phyloP scores from a whole-genome alignment of 345 rosid species.

The Dipteronia dyeriana region DNA sequence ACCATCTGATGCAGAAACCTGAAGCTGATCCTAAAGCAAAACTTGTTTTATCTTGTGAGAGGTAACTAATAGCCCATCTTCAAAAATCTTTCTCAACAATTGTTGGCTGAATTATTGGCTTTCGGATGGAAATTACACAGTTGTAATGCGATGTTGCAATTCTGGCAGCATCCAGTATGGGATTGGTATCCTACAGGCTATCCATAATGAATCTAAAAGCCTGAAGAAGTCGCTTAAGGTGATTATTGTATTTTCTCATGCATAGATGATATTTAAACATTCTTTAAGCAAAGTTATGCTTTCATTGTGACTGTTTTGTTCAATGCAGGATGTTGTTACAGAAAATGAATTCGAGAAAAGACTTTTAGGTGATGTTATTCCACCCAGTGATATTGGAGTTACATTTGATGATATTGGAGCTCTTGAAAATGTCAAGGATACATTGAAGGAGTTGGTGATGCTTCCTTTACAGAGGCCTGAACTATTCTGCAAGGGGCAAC shows the following conservation, averaged over 20 bases:
- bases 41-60: slow-evolving; percentile 66
- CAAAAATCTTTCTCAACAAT: slow-evolving; percentile 10
- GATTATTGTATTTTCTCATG: slow-evolving; percentile 16
- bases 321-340: slow-evolving; percentile 72
- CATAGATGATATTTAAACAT: slow-evolving; percentile 4
- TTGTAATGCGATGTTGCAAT: slow-evolving; percentile 30
- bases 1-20: slow-evolving; percentile 74
- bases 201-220: slow-evolving; percentile 72
- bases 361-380: slow-evolving; percentile 79
- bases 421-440: slow-evolving; percentile 87
- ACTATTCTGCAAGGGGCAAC: slow-evolving; percentile 83
- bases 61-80: slow-evolving; percentile 47
- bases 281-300: not conserved
- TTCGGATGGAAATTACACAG: slow-evolving; percentile 17
- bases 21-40: slow-evolving; percentile 56
- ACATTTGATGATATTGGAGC: slow-evolving; percentile 93
- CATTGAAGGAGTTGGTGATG: slow-evolving; percentile 89
- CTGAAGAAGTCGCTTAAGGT: slow-evolving; percentile 89
- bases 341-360: slow-evolving; percentile 87
- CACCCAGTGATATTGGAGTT: slow-evolving; percentile 84
- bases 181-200: slow-evolving; percentile 60
- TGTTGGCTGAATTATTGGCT: slow-evolving; percentile 25
- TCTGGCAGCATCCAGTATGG: slow-evolving; percentile 77
- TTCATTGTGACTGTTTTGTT: slow-evolving; percentile 15
- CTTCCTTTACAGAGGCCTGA: slow-evolving; percentile 91